A percentile compares a stretch with the other conserved stretches of the same genome.
Conservation (phyloP, 2,329 filamentous ascomycete genomes). For the Cordyceps farinosa region DNA sequence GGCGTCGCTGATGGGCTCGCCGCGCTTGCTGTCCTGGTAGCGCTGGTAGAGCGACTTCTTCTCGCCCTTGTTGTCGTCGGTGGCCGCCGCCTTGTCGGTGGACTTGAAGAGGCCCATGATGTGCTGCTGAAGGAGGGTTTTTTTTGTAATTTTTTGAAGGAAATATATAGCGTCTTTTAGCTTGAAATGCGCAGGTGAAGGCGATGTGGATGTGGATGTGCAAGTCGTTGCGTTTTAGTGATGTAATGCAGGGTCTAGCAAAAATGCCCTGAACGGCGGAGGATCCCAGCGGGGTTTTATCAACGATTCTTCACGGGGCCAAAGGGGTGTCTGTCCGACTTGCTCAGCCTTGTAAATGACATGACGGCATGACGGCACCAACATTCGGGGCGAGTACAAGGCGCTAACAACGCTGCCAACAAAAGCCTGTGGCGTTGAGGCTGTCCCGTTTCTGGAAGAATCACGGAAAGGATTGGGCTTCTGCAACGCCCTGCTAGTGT, state of each 20-base stretch:
- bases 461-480: not conserved
- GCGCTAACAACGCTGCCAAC: not conserved
- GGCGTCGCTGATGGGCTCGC: constrained; percentile 34
- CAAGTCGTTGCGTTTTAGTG: not conserved
- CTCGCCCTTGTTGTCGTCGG: constrained; percentile 5
- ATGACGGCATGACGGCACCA: not conserved
- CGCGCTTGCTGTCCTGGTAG: constrained; percentile 31
- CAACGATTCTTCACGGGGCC: not conserved
- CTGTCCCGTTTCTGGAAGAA: not conserved
- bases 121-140: not conserved
- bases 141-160: not conserved
- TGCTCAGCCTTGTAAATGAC: not conserved
- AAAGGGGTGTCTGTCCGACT: not conserved
- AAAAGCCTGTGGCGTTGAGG: constrained; percentile 1
- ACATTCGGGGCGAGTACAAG: not conserved
- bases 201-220: not conserved
- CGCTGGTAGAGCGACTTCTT: constrained; percentile 33
- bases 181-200: not conserved
- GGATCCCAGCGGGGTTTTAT: not conserved
- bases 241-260: not conserved
- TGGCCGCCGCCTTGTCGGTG: constrained; percentile 4
- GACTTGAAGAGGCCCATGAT: constrained; percentile 15
- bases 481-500: constrained; percentile 8
- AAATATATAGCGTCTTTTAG: no score
- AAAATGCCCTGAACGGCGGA: not conserved